A percentile compares a stretch with the other conserved stretches of the same genome.
phyloP scores from a whole-genome alignment of 179 eudicot species.

The Silene coronaria region DNA sequence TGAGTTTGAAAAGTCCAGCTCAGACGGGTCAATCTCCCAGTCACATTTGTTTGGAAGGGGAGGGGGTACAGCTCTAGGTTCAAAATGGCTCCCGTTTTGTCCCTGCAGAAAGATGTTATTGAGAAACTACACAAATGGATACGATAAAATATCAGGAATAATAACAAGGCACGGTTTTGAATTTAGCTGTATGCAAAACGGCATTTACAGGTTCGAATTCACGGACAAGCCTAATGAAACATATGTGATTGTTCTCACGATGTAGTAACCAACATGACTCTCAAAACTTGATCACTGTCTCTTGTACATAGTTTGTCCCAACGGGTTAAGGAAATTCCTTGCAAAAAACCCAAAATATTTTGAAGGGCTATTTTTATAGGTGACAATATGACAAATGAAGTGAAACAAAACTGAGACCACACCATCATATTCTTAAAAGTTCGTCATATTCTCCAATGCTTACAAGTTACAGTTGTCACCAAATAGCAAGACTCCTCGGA shows the following conservation, averaged over 20 bases:
- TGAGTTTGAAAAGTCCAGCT: slow-evolving; percentile 80
- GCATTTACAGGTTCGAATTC: neutral
- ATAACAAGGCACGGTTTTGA: too few species aligned
- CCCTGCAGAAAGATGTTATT: slow-evolving; percentile 49
- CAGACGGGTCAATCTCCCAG: slow-evolving; percentile 96
- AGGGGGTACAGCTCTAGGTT: slow-evolving; percentile 85
- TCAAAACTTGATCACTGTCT: neutral
- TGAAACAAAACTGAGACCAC: neutral
- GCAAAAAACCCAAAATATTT: neutral
- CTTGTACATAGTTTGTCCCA: neutral
- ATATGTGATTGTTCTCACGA: neutral
- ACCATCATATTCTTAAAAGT: neutral
- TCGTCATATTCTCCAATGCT: neutral
- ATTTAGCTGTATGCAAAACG: neutral
- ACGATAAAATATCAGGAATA: neutral
- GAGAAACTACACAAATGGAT: neutral
- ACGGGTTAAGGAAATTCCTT: neutral
- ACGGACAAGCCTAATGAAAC: neutral
- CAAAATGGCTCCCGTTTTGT: slow-evolving; percentile 98
- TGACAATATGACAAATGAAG: neutral
- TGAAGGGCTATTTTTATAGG: neutral
- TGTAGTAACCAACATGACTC: neutral
- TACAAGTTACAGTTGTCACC: neutral
- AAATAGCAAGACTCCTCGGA: neutral
- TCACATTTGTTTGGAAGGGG: slow-evolving; percentile 93